phyloP scores from a whole-genome alignment of 345 rosid species.

The Eucalyptus curtisii region DNA sequence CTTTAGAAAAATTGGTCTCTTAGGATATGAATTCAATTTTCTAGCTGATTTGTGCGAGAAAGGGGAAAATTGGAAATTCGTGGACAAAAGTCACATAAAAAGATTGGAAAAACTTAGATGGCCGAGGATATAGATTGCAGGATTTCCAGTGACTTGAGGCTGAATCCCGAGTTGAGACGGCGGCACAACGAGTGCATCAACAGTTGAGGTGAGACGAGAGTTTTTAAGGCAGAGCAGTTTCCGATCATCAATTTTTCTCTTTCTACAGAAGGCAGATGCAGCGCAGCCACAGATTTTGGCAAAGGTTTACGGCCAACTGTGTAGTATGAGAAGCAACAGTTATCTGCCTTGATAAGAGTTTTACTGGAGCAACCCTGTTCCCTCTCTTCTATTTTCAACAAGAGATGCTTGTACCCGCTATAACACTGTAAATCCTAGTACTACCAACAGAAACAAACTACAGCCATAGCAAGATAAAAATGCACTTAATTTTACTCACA shows the following conservation, averaged over 20 bases:
- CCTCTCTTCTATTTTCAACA: neutral
- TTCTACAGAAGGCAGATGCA: neutral
- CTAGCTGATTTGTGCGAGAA: neutral
- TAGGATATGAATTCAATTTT: neutral
- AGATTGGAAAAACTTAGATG: neutral
- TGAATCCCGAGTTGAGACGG: neutral
- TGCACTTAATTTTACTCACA: neutral
- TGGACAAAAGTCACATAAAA: neutral
- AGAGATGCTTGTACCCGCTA: neutral
- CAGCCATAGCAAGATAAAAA: no score
- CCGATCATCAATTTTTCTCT: neutral
- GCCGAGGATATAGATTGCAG: neutral
- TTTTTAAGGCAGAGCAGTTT: neutral
- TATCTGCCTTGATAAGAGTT: neutral
- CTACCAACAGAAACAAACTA: neutral
- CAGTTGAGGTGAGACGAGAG: neutral
- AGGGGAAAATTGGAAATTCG: neutral
- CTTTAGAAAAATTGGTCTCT: neutral
- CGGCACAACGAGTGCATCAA: neutral
- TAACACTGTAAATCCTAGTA: neutral
- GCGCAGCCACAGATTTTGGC: no score
- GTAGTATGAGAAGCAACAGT: neutral
- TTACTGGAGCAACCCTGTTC: neutral
- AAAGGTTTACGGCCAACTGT: no score
- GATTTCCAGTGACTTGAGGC: neutral